Conservation (phyloP, 805 yeast genomes). For the Cyberlindnera bimundalis region DNA sequence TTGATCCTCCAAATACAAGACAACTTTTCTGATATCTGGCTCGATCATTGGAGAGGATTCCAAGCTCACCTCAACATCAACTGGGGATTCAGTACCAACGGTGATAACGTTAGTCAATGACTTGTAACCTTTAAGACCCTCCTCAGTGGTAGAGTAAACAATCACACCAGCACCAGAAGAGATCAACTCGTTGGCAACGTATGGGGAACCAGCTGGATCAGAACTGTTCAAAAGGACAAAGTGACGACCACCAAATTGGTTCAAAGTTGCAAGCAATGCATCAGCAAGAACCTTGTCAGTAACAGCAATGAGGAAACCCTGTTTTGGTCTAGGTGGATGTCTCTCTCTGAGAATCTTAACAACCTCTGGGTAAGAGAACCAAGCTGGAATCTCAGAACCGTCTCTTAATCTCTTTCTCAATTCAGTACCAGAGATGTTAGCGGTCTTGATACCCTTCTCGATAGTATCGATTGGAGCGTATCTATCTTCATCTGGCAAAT, state of each 20-base stretch:
- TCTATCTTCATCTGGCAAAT: constrained; percentile 91
- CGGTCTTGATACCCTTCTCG: constrained; percentile 71
- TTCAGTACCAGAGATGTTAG: constrained; percentile 93
- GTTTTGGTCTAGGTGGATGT: constrained; percentile 86
- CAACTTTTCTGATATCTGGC: constrained; percentile 58
- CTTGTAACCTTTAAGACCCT: constrained; percentile 5
- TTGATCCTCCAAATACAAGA: constrained; percentile 71
- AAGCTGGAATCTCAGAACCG: constrained; percentile 87
- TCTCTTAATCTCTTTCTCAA: constrained; percentile 81
- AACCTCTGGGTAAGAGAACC: constrained; percentile 98
- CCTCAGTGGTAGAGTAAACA: constrained; percentile 37
- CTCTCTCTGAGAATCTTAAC: constrained; percentile 86
- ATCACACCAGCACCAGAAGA: constrained; percentile 93
- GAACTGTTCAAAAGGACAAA: constrained; percentile 44
- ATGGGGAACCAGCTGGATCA: constrained; percentile 45
- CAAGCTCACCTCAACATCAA: constrained; percentile 57
- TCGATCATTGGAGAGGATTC: constrained; percentile 61
- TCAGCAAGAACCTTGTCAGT: constrained; percentile 64
- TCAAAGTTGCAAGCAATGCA: constrained; percentile 85
- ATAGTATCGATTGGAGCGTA: constrained; percentile 94
- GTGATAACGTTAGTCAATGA: constrained; percentile 32
- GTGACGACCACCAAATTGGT: constrained; percentile 83
- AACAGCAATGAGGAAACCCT: constrained; percentile 80
- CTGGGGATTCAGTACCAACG: constrained; percentile 39
- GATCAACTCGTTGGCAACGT: constrained; percentile 69